Evolutionary conservation across 768 basidiomycete species (phyloP).

Genomic region (Sarcodon aspratus): DNA sequence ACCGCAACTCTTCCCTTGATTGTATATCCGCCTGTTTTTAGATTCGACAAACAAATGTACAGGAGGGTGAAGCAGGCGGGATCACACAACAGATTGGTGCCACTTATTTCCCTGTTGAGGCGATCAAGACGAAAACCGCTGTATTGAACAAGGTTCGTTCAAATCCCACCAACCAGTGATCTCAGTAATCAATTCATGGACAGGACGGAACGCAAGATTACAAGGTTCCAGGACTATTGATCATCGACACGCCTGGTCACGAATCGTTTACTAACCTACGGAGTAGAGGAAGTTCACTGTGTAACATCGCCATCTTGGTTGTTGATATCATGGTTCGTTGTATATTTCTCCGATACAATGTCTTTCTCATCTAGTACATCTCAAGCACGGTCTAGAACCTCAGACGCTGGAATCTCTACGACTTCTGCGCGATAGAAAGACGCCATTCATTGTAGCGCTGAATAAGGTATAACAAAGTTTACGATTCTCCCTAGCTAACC

Average conservation of each 20-base stretch:
- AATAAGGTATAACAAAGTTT: slow-evolving; percentile 58
- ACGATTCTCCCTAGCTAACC: background rate
- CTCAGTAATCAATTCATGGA: background rate
- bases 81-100: slow-evolving; percentile 99
- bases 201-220: slow-evolving; percentile 81
- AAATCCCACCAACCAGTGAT: no score
- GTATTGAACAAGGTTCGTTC: slow-evolving; percentile 74
- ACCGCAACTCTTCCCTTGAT: background rate
- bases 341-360: background rate
- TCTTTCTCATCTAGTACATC: background rate
- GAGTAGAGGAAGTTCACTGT: slow-evolving; percentile 89
- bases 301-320: slow-evolving; percentile 97
- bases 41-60: slow-evolving; percentile 99
- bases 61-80: slow-evolving; percentile 98
- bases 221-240: slow-evolving; percentile 90
- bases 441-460: slow-evolving; percentile 96
- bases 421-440: slow-evolving; percentile 83
- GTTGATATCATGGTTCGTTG: slow-evolving; percentile 85
- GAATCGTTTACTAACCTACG: slow-evolving; percentile 98
- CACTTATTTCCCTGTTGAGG: slow-evolving; percentile 95
- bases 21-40: slow-evolving; percentile 17
- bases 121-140: slow-evolving; percentile 85
- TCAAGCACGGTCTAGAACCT: slow-evolving; percentile 90
- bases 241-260: slow-evolving; percentile 99
- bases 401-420: slow-evolving; percentile 96